phyloP scores from a whole-genome alignment of 768 basidiomycete species.

The Tubosaeta sp. region DNA sequence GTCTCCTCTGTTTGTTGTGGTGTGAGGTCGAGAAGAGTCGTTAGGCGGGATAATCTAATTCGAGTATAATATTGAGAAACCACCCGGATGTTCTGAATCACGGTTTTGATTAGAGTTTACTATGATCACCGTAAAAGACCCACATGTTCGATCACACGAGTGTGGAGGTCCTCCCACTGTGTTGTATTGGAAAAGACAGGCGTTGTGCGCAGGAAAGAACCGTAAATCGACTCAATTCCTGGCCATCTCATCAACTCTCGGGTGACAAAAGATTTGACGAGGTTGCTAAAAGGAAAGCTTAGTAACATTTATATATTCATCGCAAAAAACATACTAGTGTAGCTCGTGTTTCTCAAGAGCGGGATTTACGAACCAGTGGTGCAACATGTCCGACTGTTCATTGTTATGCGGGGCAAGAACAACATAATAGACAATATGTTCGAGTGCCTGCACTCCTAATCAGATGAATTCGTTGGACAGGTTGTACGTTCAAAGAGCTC shows the following conservation, averaged over 20 bases:
- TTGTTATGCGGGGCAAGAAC: constrained; percentile 93
- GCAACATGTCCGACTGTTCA: constrained; percentile 95
- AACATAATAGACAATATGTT: constrained; percentile 93
- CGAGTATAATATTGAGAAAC: constrained; percentile 93
- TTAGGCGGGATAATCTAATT: constrained; percentile 79
- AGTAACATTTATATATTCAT: constrained; percentile 1
- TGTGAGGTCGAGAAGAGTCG: constrained; percentile 82
- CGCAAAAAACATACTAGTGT: constrained; percentile 61
- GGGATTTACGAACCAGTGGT: constrained; percentile 78
- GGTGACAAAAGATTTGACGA: constrained; percentile 91
- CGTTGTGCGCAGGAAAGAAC: constrained; percentile 74
- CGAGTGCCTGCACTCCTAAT: constrained; percentile 60
- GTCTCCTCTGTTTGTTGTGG: constrained; percentile 81
- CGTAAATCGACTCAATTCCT: constrained; percentile 85
- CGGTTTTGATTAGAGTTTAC: not conserved
- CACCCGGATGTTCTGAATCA: constrained; percentile 85
- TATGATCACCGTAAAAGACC: constrained; percentile 26
- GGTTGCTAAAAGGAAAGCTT: constrained; percentile 53
- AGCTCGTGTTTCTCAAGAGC: constrained; percentile 76
- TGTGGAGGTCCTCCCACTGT: constrained; percentile 94
- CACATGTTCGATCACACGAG: constrained; percentile 95
- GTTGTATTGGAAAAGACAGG: constrained; percentile 75
- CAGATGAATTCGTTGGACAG: constrained; percentile 1
- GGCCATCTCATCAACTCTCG: constrained; percentile 97
- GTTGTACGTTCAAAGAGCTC: constrained; percentile 22